Conservation (phyloP, 1,139 yeast genomes). For the Cylindricascospora bacillispora region DNA sequence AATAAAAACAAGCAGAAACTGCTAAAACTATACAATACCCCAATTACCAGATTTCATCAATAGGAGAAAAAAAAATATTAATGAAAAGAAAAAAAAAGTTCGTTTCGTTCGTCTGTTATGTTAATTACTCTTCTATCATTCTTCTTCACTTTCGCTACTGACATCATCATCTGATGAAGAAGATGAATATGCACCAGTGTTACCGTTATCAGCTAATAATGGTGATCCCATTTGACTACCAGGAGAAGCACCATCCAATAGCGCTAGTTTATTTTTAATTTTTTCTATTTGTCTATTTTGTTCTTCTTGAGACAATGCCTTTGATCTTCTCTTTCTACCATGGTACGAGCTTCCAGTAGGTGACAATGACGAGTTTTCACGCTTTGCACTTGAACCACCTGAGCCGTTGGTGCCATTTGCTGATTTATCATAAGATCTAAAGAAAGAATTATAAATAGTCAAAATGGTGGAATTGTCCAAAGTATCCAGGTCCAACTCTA, state of each 20-base stretch:
- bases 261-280: conserved; percentile 69
- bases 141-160: conserved; percentile 31
- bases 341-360: conserved; percentile 16
- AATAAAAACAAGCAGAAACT: no score
- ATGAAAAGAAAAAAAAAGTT: no score
- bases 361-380: conserved; percentile 19
- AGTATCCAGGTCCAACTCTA: conserved; percentile 91
- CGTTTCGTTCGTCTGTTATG: no score
- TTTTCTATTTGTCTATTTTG: conserved; percentile 73
- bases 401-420: conserved; percentile 10
- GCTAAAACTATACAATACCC: no score
- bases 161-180: conserved; percentile 29
- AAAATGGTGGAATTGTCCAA: conserved; percentile 75
- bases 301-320: conserved; percentile 46
- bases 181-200: conserved; percentile 30
- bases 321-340: conserved; percentile 25
- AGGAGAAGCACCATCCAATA: conserved; percentile 38
- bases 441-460: conserved; percentile 53
- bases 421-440: conserved; percentile 27
- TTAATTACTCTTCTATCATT: conserved; percentile 13
- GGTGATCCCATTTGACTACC: conserved; percentile 21
- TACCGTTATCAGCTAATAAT: conserved; percentile 16
- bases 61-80: no score
- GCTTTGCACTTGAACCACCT: conserved; percentile 3
- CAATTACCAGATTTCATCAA: no score